A percentile compares a stretch with the other conserved stretches of the same genome.
Conservation (phyloP, 495 filamentous ascomycete species). For the Lasiosphaeria ovina region DNA sequence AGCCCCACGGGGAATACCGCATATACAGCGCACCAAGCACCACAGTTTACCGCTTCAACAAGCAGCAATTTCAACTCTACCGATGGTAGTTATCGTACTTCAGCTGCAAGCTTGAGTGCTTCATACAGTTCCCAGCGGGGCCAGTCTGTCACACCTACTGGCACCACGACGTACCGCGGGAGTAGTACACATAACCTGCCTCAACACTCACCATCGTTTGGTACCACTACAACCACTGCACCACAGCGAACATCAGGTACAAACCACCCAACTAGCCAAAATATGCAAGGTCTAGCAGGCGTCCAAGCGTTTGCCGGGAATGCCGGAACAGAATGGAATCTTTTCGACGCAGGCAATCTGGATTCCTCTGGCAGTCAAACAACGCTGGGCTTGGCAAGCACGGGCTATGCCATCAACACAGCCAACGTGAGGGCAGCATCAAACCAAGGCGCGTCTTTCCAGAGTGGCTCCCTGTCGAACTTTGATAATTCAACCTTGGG, state of each 20-base stretch:
- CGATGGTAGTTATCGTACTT: slow-evolving; percentile 40
- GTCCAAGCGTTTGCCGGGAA: slow-evolving; percentile 25
- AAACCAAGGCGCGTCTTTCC: slow-evolving; percentile 21
- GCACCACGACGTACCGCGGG: slow-evolving; percentile 33
- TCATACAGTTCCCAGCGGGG: slow-evolving; percentile 38
- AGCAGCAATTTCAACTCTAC: slow-evolving; percentile 35
- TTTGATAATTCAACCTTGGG: slow-evolving; percentile 28
- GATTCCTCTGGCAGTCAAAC: slow-evolving; percentile 34
- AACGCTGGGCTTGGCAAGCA: slow-evolving; percentile 19
- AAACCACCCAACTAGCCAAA: slow-evolving; percentile 23
- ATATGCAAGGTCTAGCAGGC: slow-evolving; percentile 25
- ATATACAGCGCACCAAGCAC: slow-evolving; percentile 42
- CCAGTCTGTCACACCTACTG: slow-evolving; percentile 37
- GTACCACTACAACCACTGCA: slow-evolving; percentile 12
- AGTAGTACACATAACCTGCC: slow-evolving; percentile 33
- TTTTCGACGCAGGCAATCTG: slow-evolving; percentile 40
- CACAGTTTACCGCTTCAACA: slow-evolving; percentile 42
- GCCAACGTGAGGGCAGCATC: slow-evolving; percentile 18
- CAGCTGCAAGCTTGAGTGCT: slow-evolving; percentile 26
- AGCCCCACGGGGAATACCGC: slow-evolving; percentile 34
- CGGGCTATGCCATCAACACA: slow-evolving; percentile 22
- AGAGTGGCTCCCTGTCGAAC: slow-evolving; percentile 17
- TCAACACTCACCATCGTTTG: slow-evolving; percentile 39
- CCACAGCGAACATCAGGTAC: slow-evolving; percentile 26
- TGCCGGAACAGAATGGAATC: slow-evolving; percentile 29